A percentile compares a stretch with the other conserved stretches of the same genome.
Evolutionary conservation across 805 yeast species (phyloP).

Genomic region (Nakazawaea laoshanensis): DNA sequence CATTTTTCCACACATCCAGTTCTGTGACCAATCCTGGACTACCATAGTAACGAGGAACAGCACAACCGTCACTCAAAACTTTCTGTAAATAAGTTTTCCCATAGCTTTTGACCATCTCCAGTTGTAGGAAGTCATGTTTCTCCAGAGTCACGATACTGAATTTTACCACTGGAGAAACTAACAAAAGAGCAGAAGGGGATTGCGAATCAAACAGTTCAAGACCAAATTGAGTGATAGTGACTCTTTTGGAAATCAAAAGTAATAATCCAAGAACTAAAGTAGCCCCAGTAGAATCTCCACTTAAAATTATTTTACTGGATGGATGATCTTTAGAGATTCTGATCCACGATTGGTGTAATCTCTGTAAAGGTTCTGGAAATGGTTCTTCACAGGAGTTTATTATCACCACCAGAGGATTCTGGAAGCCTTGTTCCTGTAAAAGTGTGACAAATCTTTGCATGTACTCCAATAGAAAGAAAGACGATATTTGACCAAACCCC

Average conservation of each 20-base stretch:
- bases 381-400: constrained; percentile 8
- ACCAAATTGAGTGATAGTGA: constrained; percentile 16
- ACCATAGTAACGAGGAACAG: constrained; percentile 16
- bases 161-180: constrained; percentile 21
- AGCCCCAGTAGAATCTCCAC: constrained; percentile 45
- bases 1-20: constrained; percentile 27
- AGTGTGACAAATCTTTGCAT: constrained; percentile 29
- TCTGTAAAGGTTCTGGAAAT: constrained; percentile 20
- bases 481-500: constrained; percentile 24
- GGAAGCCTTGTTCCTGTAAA: constrained; percentile 38
- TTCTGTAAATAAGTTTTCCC: constrained; percentile 12
- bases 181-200: constrained; percentile 23
- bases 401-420: constrained; percentile 27
- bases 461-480: constrained; percentile 33
- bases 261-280: constrained; percentile 29
- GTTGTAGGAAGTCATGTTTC: constrained; percentile 20
- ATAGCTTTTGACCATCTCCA: constrained; percentile 14
- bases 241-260: constrained; percentile 21
- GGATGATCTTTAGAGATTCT: constrained; percentile 17
- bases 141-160: constrained; percentile 6
- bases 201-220: not conserved
- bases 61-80: too few relatives aligned
- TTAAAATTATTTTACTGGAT: constrained; percentile 21
- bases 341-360: constrained; percentile 23
- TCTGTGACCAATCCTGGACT: constrained; percentile 25